These are phyloP conservation scores for Penicillium fimorum DNA, from an alignment of 495 filamentous ascomycete genomes.

Conservation along the genomic window DNA sequence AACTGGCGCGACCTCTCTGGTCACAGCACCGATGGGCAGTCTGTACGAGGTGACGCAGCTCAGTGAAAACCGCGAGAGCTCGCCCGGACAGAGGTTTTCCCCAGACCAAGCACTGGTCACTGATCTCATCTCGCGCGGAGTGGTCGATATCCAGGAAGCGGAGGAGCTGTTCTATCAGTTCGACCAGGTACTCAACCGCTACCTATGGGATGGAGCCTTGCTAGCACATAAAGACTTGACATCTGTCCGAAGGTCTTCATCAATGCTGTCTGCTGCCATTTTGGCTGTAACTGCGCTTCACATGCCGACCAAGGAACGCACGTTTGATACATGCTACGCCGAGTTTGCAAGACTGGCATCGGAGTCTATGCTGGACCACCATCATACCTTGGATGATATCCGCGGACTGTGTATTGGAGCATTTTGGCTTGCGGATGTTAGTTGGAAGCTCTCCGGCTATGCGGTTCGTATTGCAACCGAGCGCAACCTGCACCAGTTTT, in stretches of 20 bases:
- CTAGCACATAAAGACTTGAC: slow-evolving; percentile 44
- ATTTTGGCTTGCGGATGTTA: slow-evolving; percentile 56
- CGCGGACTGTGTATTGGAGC: slow-evolving; percentile 53
- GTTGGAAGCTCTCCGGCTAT: slow-evolving; percentile 56
- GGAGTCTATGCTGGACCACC: slow-evolving; percentile 51
- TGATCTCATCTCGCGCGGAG: slow-evolving; percentile 53
- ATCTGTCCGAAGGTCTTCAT: slow-evolving; percentile 48
- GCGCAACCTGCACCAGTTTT: slow-evolving; percentile 50
- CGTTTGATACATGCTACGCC: slow-evolving; percentile 50
- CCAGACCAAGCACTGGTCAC: slow-evolving; percentile 43
- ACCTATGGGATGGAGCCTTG: slow-evolving; percentile 52
- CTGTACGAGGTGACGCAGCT: slow-evolving; percentile 61
- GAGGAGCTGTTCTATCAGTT: slow-evolving; percentile 51
- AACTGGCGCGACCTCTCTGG: slow-evolving; percentile 41
- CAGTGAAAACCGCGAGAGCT: slow-evolving; percentile 44
- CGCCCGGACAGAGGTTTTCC: slow-evolving; percentile 34
- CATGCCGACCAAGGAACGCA: slow-evolving; percentile 45
- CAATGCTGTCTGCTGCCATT: slow-evolving; percentile 51
- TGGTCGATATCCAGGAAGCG: slow-evolving; percentile 48
- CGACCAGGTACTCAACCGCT: slow-evolving; percentile 52
- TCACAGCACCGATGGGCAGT: slow-evolving; percentile 58
- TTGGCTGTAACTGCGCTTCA: slow-evolving; percentile 54
- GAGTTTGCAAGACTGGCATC: slow-evolving; percentile 53
- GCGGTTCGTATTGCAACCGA: slow-evolving; percentile 58
- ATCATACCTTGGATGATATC: slow-evolving; percentile 51